phyloP scores from a whole-genome alignment of 352 stramenopile species.

The Pythium myriotylum region DNA sequence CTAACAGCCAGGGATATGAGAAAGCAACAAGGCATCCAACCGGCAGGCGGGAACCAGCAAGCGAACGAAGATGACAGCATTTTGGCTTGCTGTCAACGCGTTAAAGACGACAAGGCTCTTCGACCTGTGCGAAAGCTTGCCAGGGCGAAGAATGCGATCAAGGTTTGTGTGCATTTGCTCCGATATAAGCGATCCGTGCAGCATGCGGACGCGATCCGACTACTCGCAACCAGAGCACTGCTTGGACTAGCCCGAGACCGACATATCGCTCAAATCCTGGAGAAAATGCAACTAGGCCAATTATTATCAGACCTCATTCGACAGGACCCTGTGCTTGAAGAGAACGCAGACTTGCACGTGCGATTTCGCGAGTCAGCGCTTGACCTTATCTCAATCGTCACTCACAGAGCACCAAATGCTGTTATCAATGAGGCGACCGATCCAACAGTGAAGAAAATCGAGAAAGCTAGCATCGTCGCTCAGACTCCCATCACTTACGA shows the following conservation, averaged over 20 bases:
- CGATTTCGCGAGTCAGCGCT: conserved; percentile 87
- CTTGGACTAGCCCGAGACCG: conserved; percentile 83
- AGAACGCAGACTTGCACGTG: conserved; percentile 84
- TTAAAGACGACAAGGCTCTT: conserved; percentile 68
- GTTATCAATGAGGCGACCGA: conserved; percentile 89
- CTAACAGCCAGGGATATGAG: conserved; percentile 74
- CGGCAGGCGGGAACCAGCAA: neutral
- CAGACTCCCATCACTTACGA: conserved; percentile 89
- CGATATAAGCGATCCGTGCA: conserved; percentile 88
- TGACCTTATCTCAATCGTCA: conserved; percentile 88
- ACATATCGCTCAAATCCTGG: conserved; percentile 89
- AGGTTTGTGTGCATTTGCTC: conserved; percentile 87
- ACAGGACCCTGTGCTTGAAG: conserved; percentile 81
- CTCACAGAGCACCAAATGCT: conserved; percentile 75
- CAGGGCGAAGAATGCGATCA: conserved; percentile 82
- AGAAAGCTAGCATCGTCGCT: conserved; percentile 88
- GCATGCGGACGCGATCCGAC: conserved; percentile 83
- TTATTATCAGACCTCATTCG: conserved; percentile 88
- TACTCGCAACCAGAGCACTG: conserved; percentile 81
- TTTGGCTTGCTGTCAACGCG: conserved; percentile 52
- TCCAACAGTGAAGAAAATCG: conserved; percentile 85
- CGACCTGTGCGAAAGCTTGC: conserved; percentile 74
- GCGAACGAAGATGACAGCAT: conserved; percentile 28
- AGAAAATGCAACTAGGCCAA: conserved; percentile 90
- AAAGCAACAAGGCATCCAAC: conserved; percentile 22